These are phyloP conservation scores for Hypericum androsaemum DNA, from an alignment of 345 rosid genomes.

Conservation along the genomic window DNA sequence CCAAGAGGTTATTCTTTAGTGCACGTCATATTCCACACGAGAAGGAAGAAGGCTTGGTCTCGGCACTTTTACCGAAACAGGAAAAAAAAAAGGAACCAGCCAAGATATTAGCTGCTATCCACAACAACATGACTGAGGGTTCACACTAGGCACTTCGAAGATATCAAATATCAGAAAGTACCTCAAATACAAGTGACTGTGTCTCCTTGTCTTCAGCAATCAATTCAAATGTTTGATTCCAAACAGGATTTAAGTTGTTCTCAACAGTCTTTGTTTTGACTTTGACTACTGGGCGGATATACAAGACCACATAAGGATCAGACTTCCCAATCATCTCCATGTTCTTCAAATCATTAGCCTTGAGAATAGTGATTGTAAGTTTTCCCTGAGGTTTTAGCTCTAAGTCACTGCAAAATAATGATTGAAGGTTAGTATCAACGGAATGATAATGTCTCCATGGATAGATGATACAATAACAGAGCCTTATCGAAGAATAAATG, in stretches of 20 bases:
- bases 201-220: constrained; percentile 98
- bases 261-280: constrained; percentile 72
- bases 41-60: background rate
- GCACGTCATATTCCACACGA: too few relatives aligned
- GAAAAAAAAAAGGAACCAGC: background rate
- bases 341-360: constrained; percentile 86
- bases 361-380: constrained; percentile 52
- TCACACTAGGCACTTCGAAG: too few relatives aligned
- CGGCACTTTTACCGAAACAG: background rate
- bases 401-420: constrained; percentile 50
- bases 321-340: constrained; percentile 98
- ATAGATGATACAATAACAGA: too few relatives aligned
- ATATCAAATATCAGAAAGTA: constrained; percentile 8
- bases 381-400: constrained; percentile 97
- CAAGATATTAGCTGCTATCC: too few relatives aligned
- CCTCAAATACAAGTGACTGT: constrained; percentile 74
- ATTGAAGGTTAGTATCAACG: too few relatives aligned
- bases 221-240: constrained; percentile 78
- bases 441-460: too few relatives aligned
- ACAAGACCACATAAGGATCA: constrained; percentile 76
- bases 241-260: constrained; percentile 88
- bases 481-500: too few relatives aligned
- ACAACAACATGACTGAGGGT: too few relatives aligned
- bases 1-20: too few relatives aligned
- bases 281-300: constrained; percentile 76